A percentile compares a stretch with the other conserved stretches of the same genome.
phyloP scores from a whole-genome alignment of 352 stramenopile genomes.

The Blastocystis sp. region DNA sequence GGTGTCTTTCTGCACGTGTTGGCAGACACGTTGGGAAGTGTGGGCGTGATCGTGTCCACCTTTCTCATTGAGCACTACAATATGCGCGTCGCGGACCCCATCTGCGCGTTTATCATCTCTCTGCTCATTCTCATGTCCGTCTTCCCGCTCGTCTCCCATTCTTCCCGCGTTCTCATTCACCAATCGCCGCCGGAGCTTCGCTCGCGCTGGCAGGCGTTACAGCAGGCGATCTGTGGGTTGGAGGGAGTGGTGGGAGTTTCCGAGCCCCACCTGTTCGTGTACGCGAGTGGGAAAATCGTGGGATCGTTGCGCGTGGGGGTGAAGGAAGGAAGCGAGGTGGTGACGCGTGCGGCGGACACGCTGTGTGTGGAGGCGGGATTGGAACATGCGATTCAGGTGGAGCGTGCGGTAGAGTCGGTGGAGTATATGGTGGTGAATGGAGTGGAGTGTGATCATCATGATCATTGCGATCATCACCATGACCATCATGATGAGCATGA shows the following conservation, averaged over 20 bases:
- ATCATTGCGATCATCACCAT: not conserved
- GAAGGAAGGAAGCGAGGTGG: not conserved
- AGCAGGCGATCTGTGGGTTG: not conserved
- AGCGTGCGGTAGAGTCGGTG: too few species aligned
- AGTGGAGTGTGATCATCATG: not conserved
- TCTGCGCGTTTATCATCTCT: slow-evolving; percentile 72
- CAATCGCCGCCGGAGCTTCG: not conserved
- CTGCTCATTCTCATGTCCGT: slow-evolving; percentile 67
- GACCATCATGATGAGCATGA: not conserved
- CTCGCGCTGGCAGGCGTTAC: not conserved
- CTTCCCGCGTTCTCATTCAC: slow-evolving; percentile 6
- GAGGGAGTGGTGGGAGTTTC: not conserved
- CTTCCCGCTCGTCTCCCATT: slow-evolving; percentile 24
- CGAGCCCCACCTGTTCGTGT: not conserved
- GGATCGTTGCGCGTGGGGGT: not conserved
- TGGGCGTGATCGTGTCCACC: slow-evolving; percentile 77
- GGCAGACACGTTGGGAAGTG: slow-evolving; percentile 76
- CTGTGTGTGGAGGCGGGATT: not conserved
- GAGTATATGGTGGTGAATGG: not conserved
- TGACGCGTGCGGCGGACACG: not conserved
- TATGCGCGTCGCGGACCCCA: slow-evolving; percentile 72
- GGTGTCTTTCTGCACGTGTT: slow-evolving; percentile 78
- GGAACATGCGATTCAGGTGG: not conserved
- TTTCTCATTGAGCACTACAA: slow-evolving; percentile 71
- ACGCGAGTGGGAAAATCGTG: not conserved